phyloP scores from a whole-genome alignment of 805 yeast genomes.

The Candida andamanensis region DNA sequence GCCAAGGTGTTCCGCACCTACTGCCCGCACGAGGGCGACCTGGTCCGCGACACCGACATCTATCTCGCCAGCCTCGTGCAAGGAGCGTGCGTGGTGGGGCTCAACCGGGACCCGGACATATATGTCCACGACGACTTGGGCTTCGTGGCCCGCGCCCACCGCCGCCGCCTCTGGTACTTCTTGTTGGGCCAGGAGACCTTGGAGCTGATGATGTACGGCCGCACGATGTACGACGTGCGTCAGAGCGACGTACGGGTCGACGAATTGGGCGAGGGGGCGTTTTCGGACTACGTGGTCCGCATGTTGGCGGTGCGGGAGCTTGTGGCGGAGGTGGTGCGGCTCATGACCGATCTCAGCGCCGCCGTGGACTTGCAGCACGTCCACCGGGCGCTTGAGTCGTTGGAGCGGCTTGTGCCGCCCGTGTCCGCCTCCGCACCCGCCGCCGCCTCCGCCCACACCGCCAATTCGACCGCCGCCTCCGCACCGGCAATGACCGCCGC shows the following conservation, averaged over 20 bases:
- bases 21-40: slow-evolving; percentile 53
- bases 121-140: slow-evolving; percentile 15
- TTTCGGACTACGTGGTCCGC: neutral
- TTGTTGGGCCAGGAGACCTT: slow-evolving; percentile 5
- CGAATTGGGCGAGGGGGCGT: slow-evolving; percentile 5
- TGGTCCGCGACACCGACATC: slow-evolving; percentile 28
- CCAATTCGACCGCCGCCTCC: neutral
- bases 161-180: slow-evolving; percentile 13
- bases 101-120: slow-evolving; percentile 45
- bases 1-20: slow-evolving; percentile 50
- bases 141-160: slow-evolving; percentile 5
- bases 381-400: neutral
- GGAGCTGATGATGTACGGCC: slow-evolving; percentile 10
- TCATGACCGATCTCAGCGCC: slow-evolving; percentile 2
- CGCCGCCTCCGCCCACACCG: no score
- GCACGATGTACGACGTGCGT: slow-evolving; percentile 3
- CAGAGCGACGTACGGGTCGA: slow-evolving; percentile 8
- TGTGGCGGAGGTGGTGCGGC: slow-evolving; percentile 3
- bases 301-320: neutral
- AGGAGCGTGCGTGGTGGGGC: slow-evolving; percentile 42
- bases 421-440: neutral
- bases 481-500: no score
- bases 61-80: slow-evolving; percentile 26
- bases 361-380: slow-evolving; percentile 4
- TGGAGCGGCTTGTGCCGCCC: neutral